Conservation (phyloP, 352 stramenopile genomes). For the Globisporangium spiculum region DNA sequence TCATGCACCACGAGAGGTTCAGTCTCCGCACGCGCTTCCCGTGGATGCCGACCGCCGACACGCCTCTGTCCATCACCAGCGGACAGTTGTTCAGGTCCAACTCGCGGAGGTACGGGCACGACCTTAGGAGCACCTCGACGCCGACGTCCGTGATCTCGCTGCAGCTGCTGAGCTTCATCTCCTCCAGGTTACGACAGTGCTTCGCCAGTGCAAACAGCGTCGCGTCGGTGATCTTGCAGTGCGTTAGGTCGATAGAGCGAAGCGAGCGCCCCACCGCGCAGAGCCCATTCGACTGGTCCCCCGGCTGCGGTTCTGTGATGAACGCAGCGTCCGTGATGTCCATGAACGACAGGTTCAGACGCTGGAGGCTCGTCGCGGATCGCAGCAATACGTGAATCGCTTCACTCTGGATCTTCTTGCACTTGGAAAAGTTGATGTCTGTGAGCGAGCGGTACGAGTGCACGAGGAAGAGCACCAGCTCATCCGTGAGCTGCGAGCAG, state of each 20-base stretch:
- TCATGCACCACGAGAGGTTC: conserved; percentile 87
- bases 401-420: conserved; percentile 81
- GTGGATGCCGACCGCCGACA: conserved; percentile 47
- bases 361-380: conserved; percentile 54
- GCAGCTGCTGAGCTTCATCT: conserved; percentile 74
- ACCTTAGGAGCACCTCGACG: conserved; percentile 55
- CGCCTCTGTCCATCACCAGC: conserved; percentile 72
- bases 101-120: conserved; percentile 45
- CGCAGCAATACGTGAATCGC: conserved; percentile 66
- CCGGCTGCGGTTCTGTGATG: conserved; percentile 26
- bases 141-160: conserved; percentile 76
- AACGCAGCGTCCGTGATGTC: conserved; percentile 71
- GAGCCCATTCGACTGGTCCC: conserved; percentile 35
- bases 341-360: conserved; percentile 84
- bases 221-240: conserved; percentile 69
- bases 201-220: conserved; percentile 59
- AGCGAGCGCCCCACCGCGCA: conserved; percentile 49
- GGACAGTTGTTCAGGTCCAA: conserved; percentile 82
- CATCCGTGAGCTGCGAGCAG: conserved; percentile 77
- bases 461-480: conserved; percentile 76
- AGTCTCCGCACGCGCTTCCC: conserved; percentile 57
- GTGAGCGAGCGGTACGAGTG: conserved; percentile 74
- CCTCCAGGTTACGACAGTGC: conserved; percentile 62
- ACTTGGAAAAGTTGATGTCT: conserved; percentile 79
- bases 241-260: conserved; percentile 63